A percentile compares a stretch with the other conserved stretches of the same genome.
Evolutionary conservation across 164 flowering plant species (phyloP).

Genomic region (Kingdonia uniflora): DNA sequence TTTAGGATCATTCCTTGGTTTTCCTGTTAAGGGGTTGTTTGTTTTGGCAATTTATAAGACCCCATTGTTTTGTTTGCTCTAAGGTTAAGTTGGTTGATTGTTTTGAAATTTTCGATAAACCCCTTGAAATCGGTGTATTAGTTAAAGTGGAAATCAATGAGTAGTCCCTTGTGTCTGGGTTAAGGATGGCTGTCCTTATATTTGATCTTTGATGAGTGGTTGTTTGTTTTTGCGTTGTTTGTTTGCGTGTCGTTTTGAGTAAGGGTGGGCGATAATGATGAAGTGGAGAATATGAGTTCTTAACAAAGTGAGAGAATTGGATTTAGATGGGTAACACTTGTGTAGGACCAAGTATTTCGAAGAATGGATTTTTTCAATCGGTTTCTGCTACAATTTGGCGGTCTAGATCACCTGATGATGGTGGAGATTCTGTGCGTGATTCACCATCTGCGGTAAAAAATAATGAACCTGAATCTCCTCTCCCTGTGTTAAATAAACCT

Average conservation of each 20-base stretch:
- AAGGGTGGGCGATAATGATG: conserved; percentile 7
- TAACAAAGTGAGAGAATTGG: conserved; percentile 7
- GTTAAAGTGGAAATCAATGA: too few relatives aligned
- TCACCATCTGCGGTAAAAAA: conserved; percentile 6
- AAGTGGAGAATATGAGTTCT: conserved; percentile 3
- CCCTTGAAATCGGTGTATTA: too few relatives aligned
- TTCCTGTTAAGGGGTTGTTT: too few relatives aligned
- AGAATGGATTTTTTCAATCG: conserved; percentile 29
- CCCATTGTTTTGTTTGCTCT: too few relatives aligned
- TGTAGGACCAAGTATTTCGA: conserved; percentile 24
- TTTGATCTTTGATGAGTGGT: too few relatives aligned
- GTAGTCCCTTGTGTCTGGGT: too few relatives aligned
- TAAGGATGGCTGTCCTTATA: too few relatives aligned
- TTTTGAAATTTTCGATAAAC: too few relatives aligned
- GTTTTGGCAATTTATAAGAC: too few relatives aligned
- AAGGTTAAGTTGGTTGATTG: too few relatives aligned
- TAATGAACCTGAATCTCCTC: conserved; percentile 3
- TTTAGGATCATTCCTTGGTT: too few relatives aligned
- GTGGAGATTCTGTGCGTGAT: conserved; percentile 3
- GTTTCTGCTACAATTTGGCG: conserved; percentile 36
- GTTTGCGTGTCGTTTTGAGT: neutral
- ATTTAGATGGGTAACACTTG: conserved; percentile 56
- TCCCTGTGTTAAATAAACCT: conserved; percentile 25
- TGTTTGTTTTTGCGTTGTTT: neutral
- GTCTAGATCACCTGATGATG: conserved; percentile 14